phyloP scores from a whole-genome alignment of 2,329 filamentous ascomycete species.

The Aspergillus sp. region DNA sequence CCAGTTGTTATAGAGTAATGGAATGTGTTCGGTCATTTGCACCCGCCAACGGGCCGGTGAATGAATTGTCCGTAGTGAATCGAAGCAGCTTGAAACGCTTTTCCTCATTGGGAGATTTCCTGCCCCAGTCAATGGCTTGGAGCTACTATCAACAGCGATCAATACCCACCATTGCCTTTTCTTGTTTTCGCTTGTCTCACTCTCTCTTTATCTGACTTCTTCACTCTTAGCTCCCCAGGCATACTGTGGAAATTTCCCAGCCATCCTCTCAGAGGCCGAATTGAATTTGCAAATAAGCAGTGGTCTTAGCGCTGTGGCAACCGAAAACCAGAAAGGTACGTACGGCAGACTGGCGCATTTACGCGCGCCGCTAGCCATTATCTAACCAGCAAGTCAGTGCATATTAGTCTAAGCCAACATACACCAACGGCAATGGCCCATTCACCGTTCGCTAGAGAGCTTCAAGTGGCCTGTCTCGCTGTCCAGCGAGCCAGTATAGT shows the following conservation, averaged over 20 bases:
- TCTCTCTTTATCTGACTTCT: background rate
- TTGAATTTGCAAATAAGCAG: background rate
- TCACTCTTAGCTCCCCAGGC: background rate
- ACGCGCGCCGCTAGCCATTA: background rate
- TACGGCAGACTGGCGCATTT: background rate
- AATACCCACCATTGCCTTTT: background rate
- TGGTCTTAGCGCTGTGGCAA: background rate
- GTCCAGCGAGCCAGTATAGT: conserved; percentile 12
- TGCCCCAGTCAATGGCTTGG: background rate
- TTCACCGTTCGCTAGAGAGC: background rate
- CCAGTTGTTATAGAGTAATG: background rate
- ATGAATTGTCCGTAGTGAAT: background rate
- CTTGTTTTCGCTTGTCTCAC: background rate
- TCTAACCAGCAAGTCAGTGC: too few species aligned
- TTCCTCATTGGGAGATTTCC: background rate
- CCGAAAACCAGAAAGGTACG: background rate
- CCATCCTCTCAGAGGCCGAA: background rate
- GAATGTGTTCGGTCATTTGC: background rate
- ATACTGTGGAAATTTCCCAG: background rate
- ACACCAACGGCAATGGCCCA: background rate
- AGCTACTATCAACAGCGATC: background rate
- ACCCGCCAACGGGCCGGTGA: background rate
- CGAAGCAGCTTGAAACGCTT: background rate
- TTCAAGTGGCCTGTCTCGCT: conserved; percentile 8
- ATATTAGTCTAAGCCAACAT: background rate